Conservation (phyloP, 2,329 filamentous ascomycete genomes). For the Gremmenia infestans region DNA sequence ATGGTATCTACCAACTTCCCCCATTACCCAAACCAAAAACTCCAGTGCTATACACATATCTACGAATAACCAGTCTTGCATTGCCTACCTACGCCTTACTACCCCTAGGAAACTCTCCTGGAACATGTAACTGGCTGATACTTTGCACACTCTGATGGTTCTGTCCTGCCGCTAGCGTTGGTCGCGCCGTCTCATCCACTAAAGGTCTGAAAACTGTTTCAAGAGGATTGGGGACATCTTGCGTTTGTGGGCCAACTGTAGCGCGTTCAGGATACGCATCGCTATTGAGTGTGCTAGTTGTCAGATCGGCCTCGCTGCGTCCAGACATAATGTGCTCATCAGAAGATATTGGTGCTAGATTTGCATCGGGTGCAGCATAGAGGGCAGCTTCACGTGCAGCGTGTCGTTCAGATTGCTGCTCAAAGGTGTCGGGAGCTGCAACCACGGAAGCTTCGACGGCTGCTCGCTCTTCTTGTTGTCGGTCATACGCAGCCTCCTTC, state of each 20-base stretch:
- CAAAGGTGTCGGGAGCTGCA: conserved; percentile 14
- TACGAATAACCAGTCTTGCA: neutral
- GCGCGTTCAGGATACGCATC: neutral
- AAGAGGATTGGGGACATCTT: conserved; percentile 10
- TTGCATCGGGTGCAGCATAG: conserved; percentile 17
- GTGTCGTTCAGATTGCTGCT: conserved; percentile 5
- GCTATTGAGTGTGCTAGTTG: neutral
- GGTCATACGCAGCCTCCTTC: conserved; percentile 10
- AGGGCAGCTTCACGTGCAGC: conserved; percentile 14
- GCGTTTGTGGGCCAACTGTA: conserved; percentile 1
- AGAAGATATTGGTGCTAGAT: neutral
- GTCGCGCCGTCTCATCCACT: conserved; percentile 15
- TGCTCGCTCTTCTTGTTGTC: conserved; percentile 17
- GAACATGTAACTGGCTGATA: conserved; percentile 30
- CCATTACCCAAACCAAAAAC: neutral
- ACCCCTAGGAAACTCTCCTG: conserved; percentile 27
- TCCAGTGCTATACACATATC: neutral
- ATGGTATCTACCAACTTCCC: neutral
- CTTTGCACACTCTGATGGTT: conserved; percentile 25
- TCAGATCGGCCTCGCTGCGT: conserved; percentile 18
- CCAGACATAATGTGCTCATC: conserved; percentile 18
- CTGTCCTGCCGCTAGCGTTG: conserved; percentile 20
- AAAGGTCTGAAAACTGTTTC: conserved; percentile 2
- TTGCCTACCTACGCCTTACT: neutral
- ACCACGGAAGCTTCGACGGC: conserved; percentile 22